Evolutionary conservation across 306 rosid genomes (phyloP).

Genomic region (Glycine soja): DNA sequence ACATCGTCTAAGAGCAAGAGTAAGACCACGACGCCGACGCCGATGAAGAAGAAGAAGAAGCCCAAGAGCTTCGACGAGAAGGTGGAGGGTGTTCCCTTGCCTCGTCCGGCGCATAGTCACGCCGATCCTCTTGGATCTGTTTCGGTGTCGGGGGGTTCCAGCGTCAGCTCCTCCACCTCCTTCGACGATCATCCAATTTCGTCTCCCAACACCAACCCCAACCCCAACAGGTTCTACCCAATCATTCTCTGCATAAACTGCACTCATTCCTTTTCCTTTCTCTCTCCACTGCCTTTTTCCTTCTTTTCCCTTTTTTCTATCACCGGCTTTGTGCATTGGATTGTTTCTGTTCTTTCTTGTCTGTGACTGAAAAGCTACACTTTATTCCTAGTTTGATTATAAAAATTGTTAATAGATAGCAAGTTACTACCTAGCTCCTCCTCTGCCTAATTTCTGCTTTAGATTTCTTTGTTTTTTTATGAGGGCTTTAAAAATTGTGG

Average conservation of each 20-base stretch:
- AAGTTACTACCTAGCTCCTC: background rate
- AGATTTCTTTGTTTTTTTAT: background rate
- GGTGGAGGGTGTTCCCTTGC: conserved; percentile 66
- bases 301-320: background rate
- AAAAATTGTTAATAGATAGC: conserved; percentile 1
- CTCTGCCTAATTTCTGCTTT: background rate
- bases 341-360: background rate
- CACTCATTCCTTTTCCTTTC: background rate
- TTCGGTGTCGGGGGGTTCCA: conserved; percentile 72
- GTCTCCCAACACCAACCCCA: conserved; percentile 46
- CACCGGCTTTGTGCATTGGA: background rate
- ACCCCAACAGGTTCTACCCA: conserved; percentile 58
- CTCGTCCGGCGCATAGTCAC: conserved; percentile 55
- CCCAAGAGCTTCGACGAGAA: conserved; percentile 73
- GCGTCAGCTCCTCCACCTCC: conserved; percentile 78
- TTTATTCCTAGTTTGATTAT: background rate
- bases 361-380: background rate
- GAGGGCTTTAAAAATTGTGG: background rate
- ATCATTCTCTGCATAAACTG: conserved; percentile 33
- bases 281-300: background rate
- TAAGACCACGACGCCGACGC: background rate
- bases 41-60: conserved; percentile 49
- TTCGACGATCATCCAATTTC: conserved; percentile 69
- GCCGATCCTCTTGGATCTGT: conserved; percentile 73
- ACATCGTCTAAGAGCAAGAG: conserved; percentile 31